A percentile compares a stretch with the other conserved stretches of the same genome.
Evolutionary conservation across 345 rosid genomes (phyloP).

Genomic region (Rhizophora apiculata): DNA sequence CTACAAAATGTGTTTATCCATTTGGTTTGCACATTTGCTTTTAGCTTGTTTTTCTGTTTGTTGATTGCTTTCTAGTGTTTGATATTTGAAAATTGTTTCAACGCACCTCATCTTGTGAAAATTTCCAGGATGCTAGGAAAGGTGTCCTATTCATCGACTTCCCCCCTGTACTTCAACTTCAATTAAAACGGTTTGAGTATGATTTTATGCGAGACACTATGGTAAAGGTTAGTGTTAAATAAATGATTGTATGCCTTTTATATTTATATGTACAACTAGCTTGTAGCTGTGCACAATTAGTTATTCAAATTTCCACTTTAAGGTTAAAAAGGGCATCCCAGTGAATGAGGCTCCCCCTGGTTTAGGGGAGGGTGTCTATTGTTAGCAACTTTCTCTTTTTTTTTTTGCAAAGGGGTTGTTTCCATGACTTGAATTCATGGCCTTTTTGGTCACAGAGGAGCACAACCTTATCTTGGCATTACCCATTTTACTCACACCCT

Average conservation of each 20-base stretch:
- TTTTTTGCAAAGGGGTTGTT: too few species aligned
- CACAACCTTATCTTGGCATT: too few species aligned
- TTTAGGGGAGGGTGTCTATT: too few species aligned
- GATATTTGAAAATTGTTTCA: background rate
- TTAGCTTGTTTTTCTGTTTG: background rate
- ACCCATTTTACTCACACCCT: too few species aligned
- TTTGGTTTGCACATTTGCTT: background rate
- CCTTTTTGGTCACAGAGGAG: too few species aligned
- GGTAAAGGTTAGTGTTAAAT: conserved; percentile 40
- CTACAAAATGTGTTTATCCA: background rate
- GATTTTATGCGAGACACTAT: conserved; percentile 50
- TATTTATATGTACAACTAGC: background rate
- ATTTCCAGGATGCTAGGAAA: conserved; percentile 48
- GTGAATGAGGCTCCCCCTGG: too few species aligned
- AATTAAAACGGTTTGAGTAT: conserved; percentile 47
- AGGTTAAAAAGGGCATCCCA: too few species aligned
- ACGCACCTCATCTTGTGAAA: conserved; percentile 11
- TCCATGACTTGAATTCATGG: too few species aligned
- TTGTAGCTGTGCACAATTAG: background rate
- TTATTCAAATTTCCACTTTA: background rate
- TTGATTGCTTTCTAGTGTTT: background rate
- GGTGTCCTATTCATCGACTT: conserved; percentile 64
- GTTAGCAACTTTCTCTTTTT: too few species aligned
- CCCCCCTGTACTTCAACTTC: conserved; percentile 80
- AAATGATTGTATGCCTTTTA: background rate